Conservation (phyloP, 148 eudicot species). For the Silene uniflora region DNA sequence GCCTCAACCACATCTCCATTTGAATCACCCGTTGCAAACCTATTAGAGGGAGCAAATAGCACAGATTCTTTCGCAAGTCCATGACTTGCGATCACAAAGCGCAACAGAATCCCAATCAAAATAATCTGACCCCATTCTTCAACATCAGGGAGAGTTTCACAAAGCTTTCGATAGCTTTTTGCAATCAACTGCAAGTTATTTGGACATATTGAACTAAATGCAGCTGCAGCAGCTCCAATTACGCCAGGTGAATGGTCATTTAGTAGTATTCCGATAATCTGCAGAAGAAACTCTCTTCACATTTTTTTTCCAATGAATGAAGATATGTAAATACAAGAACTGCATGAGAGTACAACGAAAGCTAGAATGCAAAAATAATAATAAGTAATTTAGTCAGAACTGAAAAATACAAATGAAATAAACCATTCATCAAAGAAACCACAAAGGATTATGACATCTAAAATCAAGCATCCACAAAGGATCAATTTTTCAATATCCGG, state of each 20-base stretch:
- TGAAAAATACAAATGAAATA: not conserved
- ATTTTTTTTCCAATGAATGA: not conserved
- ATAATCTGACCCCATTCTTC: slow-evolving; percentile 99
- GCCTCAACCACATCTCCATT: slow-evolving; percentile 29
- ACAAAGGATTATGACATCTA: not conserved
- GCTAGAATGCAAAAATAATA: not conserved
- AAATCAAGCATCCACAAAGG: not conserved
- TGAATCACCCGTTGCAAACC: slow-evolving; percentile 34
- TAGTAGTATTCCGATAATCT: slow-evolving; percentile 81
- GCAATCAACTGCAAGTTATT: slow-evolving; percentile 75
- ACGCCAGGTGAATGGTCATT: slow-evolving; percentile 92
- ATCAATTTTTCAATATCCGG: not conserved
- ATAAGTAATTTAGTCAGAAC: not conserved
- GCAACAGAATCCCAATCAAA: slow-evolving; percentile 74
- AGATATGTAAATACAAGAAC: not conserved
- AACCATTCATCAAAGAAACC: not conserved
- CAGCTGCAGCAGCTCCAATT: slow-evolving; percentile 95
- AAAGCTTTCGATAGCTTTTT: slow-evolving; percentile 58
- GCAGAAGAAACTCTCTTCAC: slow-evolving; percentile 30
- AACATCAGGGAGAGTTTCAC: slow-evolving; percentile 87
- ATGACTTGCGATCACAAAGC: slow-evolving; percentile 86
- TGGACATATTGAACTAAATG: slow-evolving; percentile 90
- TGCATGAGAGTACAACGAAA: not conserved
- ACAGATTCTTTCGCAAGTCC: slow-evolving; percentile 91
- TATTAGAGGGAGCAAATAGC: slow-evolving; percentile 40